Conservation (phyloP, 306 rosid genomes). For the Begonia loranthoides region DNA sequence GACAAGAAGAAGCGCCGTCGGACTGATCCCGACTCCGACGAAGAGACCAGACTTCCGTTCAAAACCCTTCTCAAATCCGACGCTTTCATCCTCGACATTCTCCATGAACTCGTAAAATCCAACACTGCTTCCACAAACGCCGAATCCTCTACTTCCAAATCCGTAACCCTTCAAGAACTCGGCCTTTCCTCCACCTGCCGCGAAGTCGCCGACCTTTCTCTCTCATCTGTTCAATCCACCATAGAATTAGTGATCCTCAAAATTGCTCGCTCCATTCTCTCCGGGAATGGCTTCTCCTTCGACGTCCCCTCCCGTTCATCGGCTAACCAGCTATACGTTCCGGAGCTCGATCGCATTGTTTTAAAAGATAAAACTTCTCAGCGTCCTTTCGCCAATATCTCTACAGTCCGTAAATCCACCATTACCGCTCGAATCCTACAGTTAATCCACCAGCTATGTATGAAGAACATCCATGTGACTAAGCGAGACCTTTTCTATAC, state of each 20-base stretch:
- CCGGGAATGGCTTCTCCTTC: slow-evolving; percentile 69
- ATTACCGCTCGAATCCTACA: slow-evolving; percentile 61
- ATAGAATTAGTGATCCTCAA: slow-evolving; percentile 45
- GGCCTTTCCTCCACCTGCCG: slow-evolving; percentile 56
- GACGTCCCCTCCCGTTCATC: slow-evolving; percentile 83
- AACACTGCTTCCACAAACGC: slow-evolving; percentile 14
- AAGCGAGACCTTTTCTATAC: slow-evolving; percentile 93
- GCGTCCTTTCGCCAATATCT: slow-evolving; percentile 68
- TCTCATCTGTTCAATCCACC: slow-evolving; percentile 46
- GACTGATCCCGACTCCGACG: slow-evolving; percentile 17
- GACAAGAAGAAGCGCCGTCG: slow-evolving; percentile 47
- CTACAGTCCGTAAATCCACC: slow-evolving; percentile 67
- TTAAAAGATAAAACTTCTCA: slow-evolving; percentile 53
- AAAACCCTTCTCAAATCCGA: slow-evolving; percentile 29
- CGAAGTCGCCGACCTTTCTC: slow-evolving; percentile 64
- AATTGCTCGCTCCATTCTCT: slow-evolving; percentile 53
- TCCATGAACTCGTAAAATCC: slow-evolving; percentile 17
- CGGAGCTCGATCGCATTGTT: slow-evolving; percentile 81
- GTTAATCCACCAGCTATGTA: slow-evolving; percentile 76
- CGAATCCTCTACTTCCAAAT: slow-evolving; percentile 24
- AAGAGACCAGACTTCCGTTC: slow-evolving; percentile 25
- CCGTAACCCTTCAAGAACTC: slow-evolving; percentile 71
- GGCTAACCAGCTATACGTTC: slow-evolving; percentile 68
- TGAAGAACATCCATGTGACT: slow-evolving; percentile 71
- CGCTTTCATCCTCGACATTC: slow-evolving; percentile 21